Conservation (phyloP, 2,329 filamentous ascomycete species). For the Tolypocladium sp. region DNA sequence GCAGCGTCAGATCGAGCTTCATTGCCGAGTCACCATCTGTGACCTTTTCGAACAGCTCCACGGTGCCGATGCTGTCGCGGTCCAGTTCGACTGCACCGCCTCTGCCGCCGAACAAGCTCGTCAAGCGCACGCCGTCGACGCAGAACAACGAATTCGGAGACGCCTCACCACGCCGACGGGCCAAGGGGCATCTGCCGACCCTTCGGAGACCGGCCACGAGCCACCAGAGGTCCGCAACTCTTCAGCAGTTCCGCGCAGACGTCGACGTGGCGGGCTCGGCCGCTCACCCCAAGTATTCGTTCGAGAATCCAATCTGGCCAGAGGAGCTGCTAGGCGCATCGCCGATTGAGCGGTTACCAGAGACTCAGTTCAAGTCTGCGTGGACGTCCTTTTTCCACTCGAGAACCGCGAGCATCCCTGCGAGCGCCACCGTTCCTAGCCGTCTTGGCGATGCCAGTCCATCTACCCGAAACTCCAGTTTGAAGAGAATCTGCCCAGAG, state of each 20-base stretch:
- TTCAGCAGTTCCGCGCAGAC: slow-evolving; percentile 43
- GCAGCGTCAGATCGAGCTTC: slow-evolving; percentile 54
- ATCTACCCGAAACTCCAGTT: slow-evolving; percentile 9
- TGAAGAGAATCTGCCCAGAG: slow-evolving; percentile 18
- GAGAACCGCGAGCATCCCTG: slow-evolving; percentile 16
- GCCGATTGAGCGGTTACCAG: slow-evolving; percentile 10
- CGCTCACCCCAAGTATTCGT: slow-evolving; percentile 21
- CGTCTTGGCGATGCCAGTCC: slow-evolving; percentile 18
- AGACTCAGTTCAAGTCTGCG: slow-evolving; percentile 8
- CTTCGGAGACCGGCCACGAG: slow-evolving; percentile 69
- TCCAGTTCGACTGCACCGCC: slow-evolving; percentile 27
- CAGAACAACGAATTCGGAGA: slow-evolving; percentile 32
- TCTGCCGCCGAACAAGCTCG: slow-evolving; percentile 63
- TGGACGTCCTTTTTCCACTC: slow-evolving; percentile 53
- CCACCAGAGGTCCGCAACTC: slow-evolving; percentile 64
- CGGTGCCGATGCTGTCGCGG: slow-evolving; percentile 50
- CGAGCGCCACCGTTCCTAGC: slow-evolving; percentile 9
- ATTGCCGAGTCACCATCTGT: slow-evolving; percentile 58
- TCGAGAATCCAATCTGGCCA: slow-evolving; percentile 23
- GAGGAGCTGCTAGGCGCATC: slow-evolving; percentile 18
- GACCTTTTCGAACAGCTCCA: slow-evolving; percentile 57
- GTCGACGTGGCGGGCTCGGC: slow-evolving; percentile 14
- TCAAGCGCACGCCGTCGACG: slow-evolving; percentile 59
- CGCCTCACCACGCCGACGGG: slow-evolving; percentile 33
- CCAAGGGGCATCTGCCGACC: slow-evolving; percentile 53